These are phyloP conservation scores for Oryza glumipatula DNA, from an alignment of 176 grass and related monocot species.

Conservation along the genomic window DNA sequence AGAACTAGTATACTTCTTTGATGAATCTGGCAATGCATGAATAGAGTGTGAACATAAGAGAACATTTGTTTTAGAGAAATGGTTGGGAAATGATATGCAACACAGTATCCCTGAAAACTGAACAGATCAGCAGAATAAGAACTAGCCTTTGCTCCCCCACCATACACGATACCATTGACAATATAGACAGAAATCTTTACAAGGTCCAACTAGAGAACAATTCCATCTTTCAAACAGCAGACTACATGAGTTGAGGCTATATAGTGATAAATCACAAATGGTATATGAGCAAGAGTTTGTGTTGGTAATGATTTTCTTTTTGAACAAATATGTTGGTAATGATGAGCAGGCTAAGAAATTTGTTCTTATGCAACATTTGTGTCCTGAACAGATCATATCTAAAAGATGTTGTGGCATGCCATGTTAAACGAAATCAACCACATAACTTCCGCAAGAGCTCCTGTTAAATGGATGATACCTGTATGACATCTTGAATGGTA, in stretches of 20 bases:
- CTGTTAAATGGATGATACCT: slow-evolving; percentile 55
- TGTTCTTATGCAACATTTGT: background rate
- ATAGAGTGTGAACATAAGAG: background rate
- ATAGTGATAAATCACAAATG: slow-evolving; percentile 1
- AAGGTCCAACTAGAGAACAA: background rate
- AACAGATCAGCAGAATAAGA: background rate
- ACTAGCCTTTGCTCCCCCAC: background rate
- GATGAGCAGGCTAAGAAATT: slow-evolving; percentile 10
- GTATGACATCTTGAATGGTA: slow-evolving; percentile 79
- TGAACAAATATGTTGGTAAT: background rate
- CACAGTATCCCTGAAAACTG: background rate
- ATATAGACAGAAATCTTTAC: background rate
- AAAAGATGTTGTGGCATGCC: background rate
- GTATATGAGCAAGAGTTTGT: background rate
- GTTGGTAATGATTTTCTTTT: background rate
- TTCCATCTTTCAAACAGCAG: background rate
- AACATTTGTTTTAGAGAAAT: background rate
- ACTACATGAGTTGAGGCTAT: background rate
- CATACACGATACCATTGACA: background rate
- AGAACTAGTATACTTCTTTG: slow-evolving; percentile 38
- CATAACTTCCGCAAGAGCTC: background rate
- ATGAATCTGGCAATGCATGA: background rate
- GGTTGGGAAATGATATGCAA: slow-evolving; percentile 15
- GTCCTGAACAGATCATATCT: slow-evolving; percentile 4
- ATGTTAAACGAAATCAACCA: background rate